phyloP scores from a whole-genome alignment of 352 stramenopile species.

The Pythium chondricola region DNA sequence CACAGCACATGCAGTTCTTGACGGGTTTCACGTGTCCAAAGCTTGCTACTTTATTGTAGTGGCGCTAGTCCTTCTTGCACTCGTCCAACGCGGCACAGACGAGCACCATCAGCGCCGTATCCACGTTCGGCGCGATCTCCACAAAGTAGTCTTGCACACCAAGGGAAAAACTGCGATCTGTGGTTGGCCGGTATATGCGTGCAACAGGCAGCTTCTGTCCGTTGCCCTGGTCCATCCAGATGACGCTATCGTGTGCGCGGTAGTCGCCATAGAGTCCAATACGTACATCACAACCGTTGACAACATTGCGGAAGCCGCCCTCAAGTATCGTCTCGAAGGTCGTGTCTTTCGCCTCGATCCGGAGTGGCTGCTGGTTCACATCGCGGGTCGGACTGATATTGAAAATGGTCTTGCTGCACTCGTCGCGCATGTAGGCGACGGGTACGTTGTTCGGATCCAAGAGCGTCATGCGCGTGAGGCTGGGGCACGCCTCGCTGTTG shows the following conservation, averaged over 20 bases:
- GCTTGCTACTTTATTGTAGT: too few species aligned
- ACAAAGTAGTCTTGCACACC: constrained; percentile 22
- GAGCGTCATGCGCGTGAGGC: constrained; percentile 22
- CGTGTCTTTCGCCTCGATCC: constrained; percentile 17
- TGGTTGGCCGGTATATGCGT: constrained; percentile 20
- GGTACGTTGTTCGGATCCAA: constrained; percentile 13
- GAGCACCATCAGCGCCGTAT: constrained; percentile 23
- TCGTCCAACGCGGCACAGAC: constrained; percentile 23
- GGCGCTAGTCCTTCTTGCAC: constrained; percentile 17
- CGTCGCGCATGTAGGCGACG: constrained; percentile 19
- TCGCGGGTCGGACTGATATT: constrained; percentile 14
- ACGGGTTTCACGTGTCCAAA: too few species aligned
- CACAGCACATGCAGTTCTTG: too few species aligned
- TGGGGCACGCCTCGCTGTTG: constrained; percentile 10
- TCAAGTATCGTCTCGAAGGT: constrained; percentile 13
- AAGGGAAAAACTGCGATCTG: constrained; percentile 11
- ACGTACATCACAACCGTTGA: constrained; percentile 7
- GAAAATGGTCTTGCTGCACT: constrained; percentile 16
- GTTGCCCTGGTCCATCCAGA: constrained; percentile 19
- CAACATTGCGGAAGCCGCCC: constrained; percentile 17
- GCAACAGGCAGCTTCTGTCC: constrained; percentile 14
- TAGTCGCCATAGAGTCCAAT: constrained; percentile 21
- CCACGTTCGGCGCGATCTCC: constrained; percentile 23
- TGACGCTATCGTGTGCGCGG: constrained; percentile 14
- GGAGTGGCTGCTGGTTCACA: constrained; percentile 5